These are phyloP conservation scores for Myrica gale DNA, from an alignment of 306 rosid genomes.

Conservation along the genomic window DNA sequence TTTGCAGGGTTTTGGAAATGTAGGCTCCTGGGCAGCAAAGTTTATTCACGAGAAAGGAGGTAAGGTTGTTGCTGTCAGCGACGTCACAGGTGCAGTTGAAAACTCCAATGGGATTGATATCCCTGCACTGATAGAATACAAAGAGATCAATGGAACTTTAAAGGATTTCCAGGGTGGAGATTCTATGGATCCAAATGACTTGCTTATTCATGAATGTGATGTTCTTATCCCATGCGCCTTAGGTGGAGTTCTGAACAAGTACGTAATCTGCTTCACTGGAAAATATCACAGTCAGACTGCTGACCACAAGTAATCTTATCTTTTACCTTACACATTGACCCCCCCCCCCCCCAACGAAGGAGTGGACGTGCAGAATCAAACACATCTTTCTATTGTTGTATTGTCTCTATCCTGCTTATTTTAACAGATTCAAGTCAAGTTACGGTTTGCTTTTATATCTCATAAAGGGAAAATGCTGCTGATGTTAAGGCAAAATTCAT, in stretches of 20 bases:
- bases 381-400: neutral
- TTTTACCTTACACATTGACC: neutral
- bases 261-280: constrained; percentile 17
- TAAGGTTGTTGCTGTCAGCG: constrained; percentile 67
- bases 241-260: constrained; percentile 69
- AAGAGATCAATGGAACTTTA: constrained; percentile 31
- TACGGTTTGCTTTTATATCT: neutral
- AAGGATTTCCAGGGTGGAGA: constrained; percentile 54
- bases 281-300: constrained; percentile 10
- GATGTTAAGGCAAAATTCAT: constrained; percentile 56
- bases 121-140: constrained; percentile 51
- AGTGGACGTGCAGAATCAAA: neutral
- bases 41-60: constrained; percentile 62
- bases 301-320: neutral
- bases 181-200: constrained; percentile 50
- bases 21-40: constrained; percentile 76
- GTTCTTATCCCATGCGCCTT: constrained; percentile 75
- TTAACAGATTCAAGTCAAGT: neutral
- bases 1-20: constrained; percentile 66
- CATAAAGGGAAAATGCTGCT: constrained; percentile 51
- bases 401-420: neutral
- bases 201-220: constrained; percentile 70
- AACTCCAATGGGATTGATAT: constrained; percentile 64
- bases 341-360: too few species aligned
- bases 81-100: constrained; percentile 62